Percentiles rank a stretch among this genome's conserved stretches.
Conservation (phyloP, 352 stramenopile genomes). For the Phytopythium cucurbitacearum region DNA sequence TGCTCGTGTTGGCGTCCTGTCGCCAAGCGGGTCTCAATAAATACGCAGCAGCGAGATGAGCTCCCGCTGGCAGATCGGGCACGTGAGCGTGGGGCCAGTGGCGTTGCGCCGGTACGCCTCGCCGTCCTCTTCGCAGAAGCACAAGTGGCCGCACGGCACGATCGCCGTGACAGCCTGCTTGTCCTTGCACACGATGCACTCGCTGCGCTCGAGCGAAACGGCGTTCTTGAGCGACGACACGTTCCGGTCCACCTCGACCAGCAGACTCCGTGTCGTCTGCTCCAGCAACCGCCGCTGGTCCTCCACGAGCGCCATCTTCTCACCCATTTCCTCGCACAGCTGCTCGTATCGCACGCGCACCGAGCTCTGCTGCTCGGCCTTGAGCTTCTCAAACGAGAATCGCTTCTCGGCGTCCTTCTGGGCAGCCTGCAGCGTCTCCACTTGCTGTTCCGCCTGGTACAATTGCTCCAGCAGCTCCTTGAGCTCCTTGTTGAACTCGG, state of each 20-base stretch:
- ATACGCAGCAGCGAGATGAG: conserved; percentile 78
- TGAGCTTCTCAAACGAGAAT: conserved; percentile 65
- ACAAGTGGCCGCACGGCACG: conserved; percentile 79
- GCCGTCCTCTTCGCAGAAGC: conserved; percentile 81
- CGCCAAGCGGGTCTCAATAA: conserved; percentile 27
- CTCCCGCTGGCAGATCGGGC: conserved; percentile 78
- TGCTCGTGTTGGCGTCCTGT: too few species aligned
- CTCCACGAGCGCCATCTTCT: conserved; percentile 53
- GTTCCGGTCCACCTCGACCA: conserved; percentile 71
- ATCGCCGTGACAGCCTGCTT: conserved; percentile 62
- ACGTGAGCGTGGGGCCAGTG: conserved; percentile 40
- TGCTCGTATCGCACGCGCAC: conserved; percentile 74
- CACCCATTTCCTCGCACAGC: conserved; percentile 70
- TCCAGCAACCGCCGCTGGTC: conserved; percentile 79
- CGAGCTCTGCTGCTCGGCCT: conserved; percentile 68
- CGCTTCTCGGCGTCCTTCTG: conserved; percentile 67
- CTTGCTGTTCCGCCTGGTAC: conserved; percentile 41
- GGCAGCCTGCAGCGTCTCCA: conserved; percentile 29
- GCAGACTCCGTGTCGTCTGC: conserved; percentile 67
- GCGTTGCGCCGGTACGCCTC: conserved; percentile 58
- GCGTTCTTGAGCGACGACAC: conserved; percentile 63
- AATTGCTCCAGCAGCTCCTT: conserved; percentile 52
- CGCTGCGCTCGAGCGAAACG: conserved; percentile 51
- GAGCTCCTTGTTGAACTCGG: conserved; percentile 66
- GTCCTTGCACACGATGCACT: conserved; percentile 84